Conservation (phyloP, 2,329 filamentous ascomycete genomes). For the Aspergillus costaricaensis region DNA sequence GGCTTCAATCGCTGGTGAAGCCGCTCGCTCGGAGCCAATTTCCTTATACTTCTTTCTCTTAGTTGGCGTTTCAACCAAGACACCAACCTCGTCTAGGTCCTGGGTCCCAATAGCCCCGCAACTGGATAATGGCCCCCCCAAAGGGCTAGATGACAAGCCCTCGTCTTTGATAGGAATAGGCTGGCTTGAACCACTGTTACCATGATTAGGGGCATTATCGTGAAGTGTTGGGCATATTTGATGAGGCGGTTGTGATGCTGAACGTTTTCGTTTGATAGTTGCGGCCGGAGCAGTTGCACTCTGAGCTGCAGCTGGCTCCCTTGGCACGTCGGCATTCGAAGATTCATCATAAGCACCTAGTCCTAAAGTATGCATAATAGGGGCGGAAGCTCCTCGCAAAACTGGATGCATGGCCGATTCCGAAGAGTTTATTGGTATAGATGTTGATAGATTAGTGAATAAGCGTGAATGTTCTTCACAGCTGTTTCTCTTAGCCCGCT, state of each 20-base stretch:
- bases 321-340: background rate
- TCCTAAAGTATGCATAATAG: background rate
- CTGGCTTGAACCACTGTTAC: slow-evolving; percentile 7
- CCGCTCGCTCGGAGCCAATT: background rate
- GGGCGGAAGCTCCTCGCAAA: background rate
- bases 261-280: slow-evolving; percentile 28
- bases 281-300: background rate
- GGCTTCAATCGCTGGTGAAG: background rate
- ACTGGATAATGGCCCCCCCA: slow-evolving; percentile 15
- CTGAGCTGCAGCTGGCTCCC: background rate
- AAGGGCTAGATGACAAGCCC: slow-evolving; percentile 36
- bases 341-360: background rate
- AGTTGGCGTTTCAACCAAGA: slow-evolving; percentile 44
- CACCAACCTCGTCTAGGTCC: slow-evolving; percentile 58
- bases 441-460: background rate
- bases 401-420: background rate
- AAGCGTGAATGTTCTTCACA: background rate
- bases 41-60: slow-evolving; percentile 25
- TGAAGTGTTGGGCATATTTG: background rate
- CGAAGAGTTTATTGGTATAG: background rate
- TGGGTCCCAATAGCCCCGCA: slow-evolving; percentile 56
- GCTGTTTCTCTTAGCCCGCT: slow-evolving; percentile 19
- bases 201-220: slow-evolving; percentile 7
- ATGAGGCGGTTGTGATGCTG: background rate
- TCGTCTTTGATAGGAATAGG: slow-evolving; percentile 40